These are phyloP conservation scores for Pestalotiopsis sp. DNA, from an alignment of 2,329 filamentous ascomycete species.

Conservation along the genomic window DNA sequence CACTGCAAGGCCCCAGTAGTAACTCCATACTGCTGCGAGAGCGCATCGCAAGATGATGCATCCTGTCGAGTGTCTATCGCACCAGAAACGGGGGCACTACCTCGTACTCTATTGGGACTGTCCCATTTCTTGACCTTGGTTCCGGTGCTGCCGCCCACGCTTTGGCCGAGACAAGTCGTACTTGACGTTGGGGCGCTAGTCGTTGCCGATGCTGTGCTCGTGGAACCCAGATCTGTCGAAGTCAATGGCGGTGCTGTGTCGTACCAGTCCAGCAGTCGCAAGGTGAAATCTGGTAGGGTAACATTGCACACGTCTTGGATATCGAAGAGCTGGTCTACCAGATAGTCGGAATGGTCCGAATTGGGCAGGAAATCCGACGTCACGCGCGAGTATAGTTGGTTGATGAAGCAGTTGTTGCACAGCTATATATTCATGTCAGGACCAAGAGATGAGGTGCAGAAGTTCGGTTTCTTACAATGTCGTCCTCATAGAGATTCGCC, in stretches of 20 bases:
- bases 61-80: no score
- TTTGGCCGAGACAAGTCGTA: conserved; percentile 2
- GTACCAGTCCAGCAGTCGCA: neutral
- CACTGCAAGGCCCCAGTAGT: neutral
- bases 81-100: no score
- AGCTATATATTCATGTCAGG: neutral
- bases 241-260: conserved; percentile 4
- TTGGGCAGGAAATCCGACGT: conserved; percentile 3
- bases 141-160: neutral
- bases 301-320: conserved; percentile 2
- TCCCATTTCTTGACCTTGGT: no score
- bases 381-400: conserved; percentile 1
- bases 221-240: neutral
- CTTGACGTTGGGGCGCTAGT: neutral
- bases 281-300: neutral
- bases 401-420: conserved; percentile 6
- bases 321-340: conserved; percentile 2
- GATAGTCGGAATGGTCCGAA: conserved; percentile 10
- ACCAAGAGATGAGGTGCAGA: neutral
- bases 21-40: conserved; percentile 4
- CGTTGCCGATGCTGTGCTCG: neutral
- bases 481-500: conserved; percentile 5
- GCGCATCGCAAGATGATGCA: neutral
- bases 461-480: neutral
- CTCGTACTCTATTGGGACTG: no score